A percentile compares a stretch with the other conserved stretches of the same genome.
These are phyloP conservation scores for Letharia lupina DNA, from an alignment of 495 filamentous ascomycete genomes.

Conservation along the genomic window DNA sequence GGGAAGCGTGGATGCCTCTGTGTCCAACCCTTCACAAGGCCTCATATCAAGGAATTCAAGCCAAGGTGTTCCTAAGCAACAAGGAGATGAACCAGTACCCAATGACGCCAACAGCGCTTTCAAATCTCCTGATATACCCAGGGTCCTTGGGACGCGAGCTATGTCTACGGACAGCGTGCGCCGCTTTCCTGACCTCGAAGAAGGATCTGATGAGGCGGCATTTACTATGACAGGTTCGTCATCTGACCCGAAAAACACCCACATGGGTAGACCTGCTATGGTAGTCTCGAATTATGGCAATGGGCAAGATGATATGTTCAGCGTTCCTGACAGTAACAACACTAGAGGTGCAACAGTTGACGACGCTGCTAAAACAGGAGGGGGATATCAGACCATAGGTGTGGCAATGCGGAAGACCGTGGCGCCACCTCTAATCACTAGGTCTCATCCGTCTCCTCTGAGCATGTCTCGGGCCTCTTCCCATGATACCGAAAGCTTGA, in stretches of 20 bases:
- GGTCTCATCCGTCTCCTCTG: constrained; percentile 41
- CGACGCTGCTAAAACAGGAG: constrained; percentile 23
- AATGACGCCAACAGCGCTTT: not conserved
- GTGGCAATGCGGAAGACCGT: constrained; percentile 21
- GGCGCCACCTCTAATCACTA: constrained; percentile 36
- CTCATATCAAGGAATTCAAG: not conserved
- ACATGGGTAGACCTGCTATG: not conserved
- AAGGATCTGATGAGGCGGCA: not conserved
- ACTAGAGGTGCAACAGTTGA: constrained; percentile 24
- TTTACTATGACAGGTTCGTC: not conserved
- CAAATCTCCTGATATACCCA: not conserved
- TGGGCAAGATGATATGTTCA: not conserved
- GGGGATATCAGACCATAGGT: constrained; percentile 25
- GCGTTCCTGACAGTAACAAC: constrained; percentile 20
- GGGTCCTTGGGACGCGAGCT: not conserved
- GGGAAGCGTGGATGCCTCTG: not conserved
- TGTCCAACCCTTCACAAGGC: not conserved
- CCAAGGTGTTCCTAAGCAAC: not conserved
- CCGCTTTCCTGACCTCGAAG: constrained; percentile 6
- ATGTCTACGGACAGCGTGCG: not conserved
- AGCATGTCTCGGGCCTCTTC: constrained; percentile 56
- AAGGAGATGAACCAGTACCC: not conserved
- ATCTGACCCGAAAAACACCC: constrained; percentile 4
- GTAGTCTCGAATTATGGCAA: constrained; percentile 2
- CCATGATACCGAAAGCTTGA: constrained; percentile 30